A percentile compares a stretch with the other conserved stretches of the same genome.
Evolutionary conservation across 176 grass and related monocot species (phyloP).

Genomic region (Avena eriantha): DNA sequence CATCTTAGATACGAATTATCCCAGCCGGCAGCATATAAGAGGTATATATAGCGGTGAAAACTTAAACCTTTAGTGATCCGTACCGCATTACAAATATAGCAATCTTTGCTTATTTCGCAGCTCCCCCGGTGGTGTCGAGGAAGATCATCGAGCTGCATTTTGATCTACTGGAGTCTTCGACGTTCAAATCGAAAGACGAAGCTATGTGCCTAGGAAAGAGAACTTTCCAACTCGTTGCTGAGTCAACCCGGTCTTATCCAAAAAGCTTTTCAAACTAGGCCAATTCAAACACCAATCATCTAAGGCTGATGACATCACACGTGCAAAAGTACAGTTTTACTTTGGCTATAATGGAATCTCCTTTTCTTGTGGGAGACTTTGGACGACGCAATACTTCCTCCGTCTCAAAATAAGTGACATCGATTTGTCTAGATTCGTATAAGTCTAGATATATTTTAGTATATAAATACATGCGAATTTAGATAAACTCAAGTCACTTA

Average conservation of each 20-base stretch:
- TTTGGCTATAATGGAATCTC: not conserved
- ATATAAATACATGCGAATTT: too few relatives aligned
- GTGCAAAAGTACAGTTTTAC: not conserved
- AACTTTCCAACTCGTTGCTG: not conserved
- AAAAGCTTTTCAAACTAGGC: not conserved
- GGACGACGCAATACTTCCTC: too few relatives aligned
- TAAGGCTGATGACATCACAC: not conserved
- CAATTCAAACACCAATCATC: not conserved
- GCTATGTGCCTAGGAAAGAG: not conserved
- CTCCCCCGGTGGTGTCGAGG: not conserved
- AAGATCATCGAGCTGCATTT: not conserved
- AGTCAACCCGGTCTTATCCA: constrained; percentile 7
- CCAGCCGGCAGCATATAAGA: too few relatives aligned
- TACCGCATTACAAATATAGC: too few relatives aligned
- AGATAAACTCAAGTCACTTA: too few relatives aligned
- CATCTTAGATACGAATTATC: too few relatives aligned
- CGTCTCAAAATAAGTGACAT: too few relatives aligned
- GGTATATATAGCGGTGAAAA: too few relatives aligned
- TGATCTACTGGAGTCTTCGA: not conserved
- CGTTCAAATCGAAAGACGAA: not conserved
- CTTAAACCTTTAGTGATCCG: too few relatives aligned
- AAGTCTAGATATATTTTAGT: too few relatives aligned
- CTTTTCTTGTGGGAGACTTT: too few relatives aligned
- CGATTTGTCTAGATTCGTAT: too few relatives aligned
- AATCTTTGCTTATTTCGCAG: not conserved